Percentiles rank a stretch among this genome's conserved stretches.
Evolutionary conservation across 2,329 filamentous ascomycete species (phyloP).

Genomic region (Pseudogymnoascus sp.): DNA sequence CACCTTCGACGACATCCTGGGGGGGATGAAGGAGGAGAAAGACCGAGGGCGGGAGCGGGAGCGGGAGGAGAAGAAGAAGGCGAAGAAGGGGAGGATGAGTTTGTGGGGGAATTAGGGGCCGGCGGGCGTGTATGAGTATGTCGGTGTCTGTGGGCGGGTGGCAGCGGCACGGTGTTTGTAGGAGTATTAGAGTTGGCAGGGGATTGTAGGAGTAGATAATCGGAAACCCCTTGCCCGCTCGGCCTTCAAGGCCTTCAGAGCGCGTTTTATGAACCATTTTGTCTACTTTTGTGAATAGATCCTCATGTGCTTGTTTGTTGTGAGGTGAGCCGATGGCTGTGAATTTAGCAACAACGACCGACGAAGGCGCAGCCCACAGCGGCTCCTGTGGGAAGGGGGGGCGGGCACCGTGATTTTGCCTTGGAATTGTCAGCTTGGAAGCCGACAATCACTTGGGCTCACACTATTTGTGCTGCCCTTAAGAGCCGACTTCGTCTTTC

Average conservation of each 20-base stretch:
- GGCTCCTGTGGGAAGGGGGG: not conserved
- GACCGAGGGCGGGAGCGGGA: slow-evolving; percentile 33
- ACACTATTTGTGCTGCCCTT: too few species aligned
- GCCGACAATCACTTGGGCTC: too few species aligned
- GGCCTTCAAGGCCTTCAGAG: not conserved
- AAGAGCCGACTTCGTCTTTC: not conserved
- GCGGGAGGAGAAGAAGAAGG: slow-evolving; percentile 33
- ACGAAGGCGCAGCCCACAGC: not conserved
- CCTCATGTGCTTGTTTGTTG: not conserved
- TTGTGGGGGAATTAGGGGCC: not conserved
- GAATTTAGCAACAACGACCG: not conserved
- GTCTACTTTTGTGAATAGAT: not conserved
- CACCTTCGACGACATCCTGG: slow-evolving; percentile 45
- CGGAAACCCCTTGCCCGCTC: not conserved
- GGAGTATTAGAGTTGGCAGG: not conserved
- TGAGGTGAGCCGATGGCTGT: not conserved
- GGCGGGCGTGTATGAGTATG: not conserved
- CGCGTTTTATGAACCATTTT: not conserved
- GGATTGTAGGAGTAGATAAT: not conserved
- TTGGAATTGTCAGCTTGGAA: not conserved
- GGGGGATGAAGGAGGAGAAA: slow-evolving; percentile 27
- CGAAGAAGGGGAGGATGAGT: slow-evolving; percentile 25
- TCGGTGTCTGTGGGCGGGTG: not conserved
- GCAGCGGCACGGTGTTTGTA: not conserved
- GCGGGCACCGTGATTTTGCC: not conserved